A percentile compares a stretch with the other conserved stretches of the same genome.
Conservation (phyloP, 2,329 filamentous ascomycete genomes). For the Ascochyta viciae-villosae region DNA sequence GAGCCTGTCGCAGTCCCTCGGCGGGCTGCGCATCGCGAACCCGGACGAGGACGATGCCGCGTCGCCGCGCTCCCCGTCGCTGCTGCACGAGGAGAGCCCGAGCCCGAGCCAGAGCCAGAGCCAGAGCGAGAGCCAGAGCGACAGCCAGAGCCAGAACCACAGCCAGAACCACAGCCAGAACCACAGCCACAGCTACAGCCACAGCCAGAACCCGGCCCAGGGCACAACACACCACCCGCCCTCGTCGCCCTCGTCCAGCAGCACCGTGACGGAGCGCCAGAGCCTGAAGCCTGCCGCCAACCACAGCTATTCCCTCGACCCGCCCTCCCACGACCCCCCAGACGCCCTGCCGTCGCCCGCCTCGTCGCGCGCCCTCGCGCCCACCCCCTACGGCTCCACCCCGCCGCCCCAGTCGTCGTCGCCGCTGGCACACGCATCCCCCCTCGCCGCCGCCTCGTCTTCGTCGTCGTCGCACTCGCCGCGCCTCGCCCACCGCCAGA, state of each 20-base stretch:
- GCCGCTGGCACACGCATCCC: constrained; percentile 30
- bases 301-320: constrained; percentile 18
- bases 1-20: constrained; percentile 89
- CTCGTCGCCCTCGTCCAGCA: constrained; percentile 34
- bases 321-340: constrained; percentile 35
- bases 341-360: constrained; percentile 34
- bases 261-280: constrained; percentile 50
- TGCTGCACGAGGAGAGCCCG: constrained; percentile 11
- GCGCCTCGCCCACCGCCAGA: constrained; percentile 52
- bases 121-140: too few species aligned
- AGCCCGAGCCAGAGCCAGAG: background rate
- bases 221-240: too few species aligned
- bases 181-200: too few species aligned
- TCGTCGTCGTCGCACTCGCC: constrained; percentile 39
- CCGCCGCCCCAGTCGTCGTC: constrained; percentile 31
- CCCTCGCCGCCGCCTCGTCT: constrained; percentile 30
- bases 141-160: too few species aligned
- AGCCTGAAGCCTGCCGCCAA: constrained; percentile 1
- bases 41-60: constrained; percentile 73
- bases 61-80: constrained; percentile 31
- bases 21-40: constrained; percentile 95
- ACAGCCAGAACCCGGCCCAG: too few species aligned
- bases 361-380: constrained; percentile 51
- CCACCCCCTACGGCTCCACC: constrained; percentile 47
- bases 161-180: background rate